Conservation (phyloP, 2,329 filamentous ascomycete species). For the Botrytis hyacinthi region DNA sequence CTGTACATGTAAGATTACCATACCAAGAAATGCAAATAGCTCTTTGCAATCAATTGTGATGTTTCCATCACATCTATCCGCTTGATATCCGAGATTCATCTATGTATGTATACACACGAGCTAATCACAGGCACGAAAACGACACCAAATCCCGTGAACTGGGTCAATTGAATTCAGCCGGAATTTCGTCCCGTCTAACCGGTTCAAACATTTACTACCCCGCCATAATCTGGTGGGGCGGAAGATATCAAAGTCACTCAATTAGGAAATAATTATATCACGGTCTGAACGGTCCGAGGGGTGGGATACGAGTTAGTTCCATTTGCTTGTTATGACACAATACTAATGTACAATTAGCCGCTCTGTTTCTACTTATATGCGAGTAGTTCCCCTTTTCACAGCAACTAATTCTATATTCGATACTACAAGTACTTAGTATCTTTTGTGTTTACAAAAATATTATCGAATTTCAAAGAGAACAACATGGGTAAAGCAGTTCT, state of each 20-base stretch:
- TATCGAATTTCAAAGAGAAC: slow-evolving; percentile 18
- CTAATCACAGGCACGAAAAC: slow-evolving; percentile 3
- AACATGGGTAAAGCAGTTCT: slow-evolving; percentile 51
- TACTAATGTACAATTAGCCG: slow-evolving; percentile 13
- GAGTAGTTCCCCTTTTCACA: background rate
- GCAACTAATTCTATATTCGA: background rate
- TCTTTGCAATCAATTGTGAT: background rate
- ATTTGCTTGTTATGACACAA: slow-evolving; percentile 12
- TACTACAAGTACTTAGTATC: background rate
- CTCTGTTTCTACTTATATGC: slow-evolving; percentile 20
- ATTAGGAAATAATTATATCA: slow-evolving; percentile 24
- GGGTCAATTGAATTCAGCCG: background rate
- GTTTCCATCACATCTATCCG: background rate
- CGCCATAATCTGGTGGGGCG: slow-evolving; percentile 25
- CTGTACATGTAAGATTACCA: slow-evolving; percentile 3
- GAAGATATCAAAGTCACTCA: slow-evolving; percentile 23
- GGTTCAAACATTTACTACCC: slow-evolving; percentile 6
- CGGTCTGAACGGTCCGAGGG: slow-evolving; percentile 34
- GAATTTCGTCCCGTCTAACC: slow-evolving; percentile 15
- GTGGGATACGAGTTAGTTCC: background rate
- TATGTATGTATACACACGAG: background rate
- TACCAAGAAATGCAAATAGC: slow-evolving; percentile 7
- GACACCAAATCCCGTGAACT: slow-evolving; percentile 19
- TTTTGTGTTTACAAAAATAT: slow-evolving; percentile 19
- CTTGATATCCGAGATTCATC: background rate